These are phyloP conservation scores for Persicaria tinctoria DNA, from an alignment of 148 eudicot genomes.

Conservation along the genomic window DNA sequence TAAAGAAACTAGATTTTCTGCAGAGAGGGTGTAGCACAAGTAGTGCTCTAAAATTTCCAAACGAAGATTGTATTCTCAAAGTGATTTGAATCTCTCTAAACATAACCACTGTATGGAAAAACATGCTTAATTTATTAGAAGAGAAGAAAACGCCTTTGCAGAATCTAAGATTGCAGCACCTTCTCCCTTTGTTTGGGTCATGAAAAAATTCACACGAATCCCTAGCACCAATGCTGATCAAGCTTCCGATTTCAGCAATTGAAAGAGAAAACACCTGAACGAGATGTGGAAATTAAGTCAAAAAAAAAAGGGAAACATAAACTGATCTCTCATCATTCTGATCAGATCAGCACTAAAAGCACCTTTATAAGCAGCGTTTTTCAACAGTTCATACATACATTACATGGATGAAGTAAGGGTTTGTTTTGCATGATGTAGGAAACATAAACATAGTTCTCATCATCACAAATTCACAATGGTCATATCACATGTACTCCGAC, in stretches of 20 bases:
- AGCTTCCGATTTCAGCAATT: conserved; percentile 73
- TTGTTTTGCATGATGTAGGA: no score
- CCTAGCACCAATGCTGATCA: conserved; percentile 77
- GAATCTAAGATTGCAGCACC: conserved; percentile 31
- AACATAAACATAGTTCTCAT: no score
- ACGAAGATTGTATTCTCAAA: background rate
- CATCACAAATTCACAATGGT: no score
- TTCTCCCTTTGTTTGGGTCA: conserved; percentile 82
- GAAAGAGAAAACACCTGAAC: conserved; percentile 86
- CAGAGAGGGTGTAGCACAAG: background rate
- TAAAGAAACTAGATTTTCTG: background rate
- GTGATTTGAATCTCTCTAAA: background rate
- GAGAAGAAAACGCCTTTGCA: background rate
- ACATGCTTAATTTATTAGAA: background rate
- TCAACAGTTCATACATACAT: background rate
- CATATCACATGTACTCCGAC: background rate
- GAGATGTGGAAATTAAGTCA: background rate
- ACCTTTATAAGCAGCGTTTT: background rate
- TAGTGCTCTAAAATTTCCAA: background rate
- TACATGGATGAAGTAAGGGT: background rate
- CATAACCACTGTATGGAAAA: background rate
- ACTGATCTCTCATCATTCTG: background rate
- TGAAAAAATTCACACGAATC: conserved; percentile 93
- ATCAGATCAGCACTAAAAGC: background rate
- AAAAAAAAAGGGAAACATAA: background rate